These are phyloP conservation scores for Chlorella vulgaris DNA, from an alignment of 139 green algal species.

Conservation along the genomic window DNA sequence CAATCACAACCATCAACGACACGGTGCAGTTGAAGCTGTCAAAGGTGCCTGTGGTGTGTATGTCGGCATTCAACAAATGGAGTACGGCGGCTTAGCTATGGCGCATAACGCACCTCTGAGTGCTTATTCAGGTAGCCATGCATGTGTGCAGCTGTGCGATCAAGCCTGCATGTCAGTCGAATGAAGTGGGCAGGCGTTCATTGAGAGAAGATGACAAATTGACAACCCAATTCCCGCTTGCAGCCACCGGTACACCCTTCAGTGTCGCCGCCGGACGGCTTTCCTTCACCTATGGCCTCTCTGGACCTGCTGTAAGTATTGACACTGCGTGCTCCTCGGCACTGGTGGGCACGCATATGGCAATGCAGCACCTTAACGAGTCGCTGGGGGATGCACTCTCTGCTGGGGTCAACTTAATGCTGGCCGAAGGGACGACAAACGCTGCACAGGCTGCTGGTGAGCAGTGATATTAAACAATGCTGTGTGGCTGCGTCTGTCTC, in stretches of 20 bases:
- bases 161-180: too few relatives aligned
- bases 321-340: slow-evolving; percentile 89
- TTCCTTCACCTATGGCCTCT: slow-evolving; percentile 59
- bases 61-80: slow-evolving; percentile 78
- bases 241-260: slow-evolving; percentile 44
- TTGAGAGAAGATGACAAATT: neutral
- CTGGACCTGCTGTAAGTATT: slow-evolving; percentile 44
- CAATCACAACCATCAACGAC: too few relatives aligned
- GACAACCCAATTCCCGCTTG: neutral
- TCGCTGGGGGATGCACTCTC: slow-evolving; percentile 35
- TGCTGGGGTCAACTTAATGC: slow-evolving; percentile 48
- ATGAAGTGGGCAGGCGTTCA: neutral
- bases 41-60: slow-evolving; percentile 57
- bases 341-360: slow-evolving; percentile 73
- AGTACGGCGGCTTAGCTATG: slow-evolving; percentile 59
- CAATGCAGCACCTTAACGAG: slow-evolving; percentile 33
- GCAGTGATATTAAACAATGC: neutral
- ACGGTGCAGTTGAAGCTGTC: too few relatives aligned
- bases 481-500: too few relatives aligned
- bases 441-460: slow-evolving; percentile 43
- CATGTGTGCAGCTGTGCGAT: too few relatives aligned
- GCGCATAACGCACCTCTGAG: neutral
- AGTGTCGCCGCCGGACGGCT: slow-evolving; percentile 57
- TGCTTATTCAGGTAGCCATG: neutral
- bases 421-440: slow-evolving; percentile 36